Conservation (phyloP, 768 basidiomycete genomes). For the Calocybe indica region DNA sequence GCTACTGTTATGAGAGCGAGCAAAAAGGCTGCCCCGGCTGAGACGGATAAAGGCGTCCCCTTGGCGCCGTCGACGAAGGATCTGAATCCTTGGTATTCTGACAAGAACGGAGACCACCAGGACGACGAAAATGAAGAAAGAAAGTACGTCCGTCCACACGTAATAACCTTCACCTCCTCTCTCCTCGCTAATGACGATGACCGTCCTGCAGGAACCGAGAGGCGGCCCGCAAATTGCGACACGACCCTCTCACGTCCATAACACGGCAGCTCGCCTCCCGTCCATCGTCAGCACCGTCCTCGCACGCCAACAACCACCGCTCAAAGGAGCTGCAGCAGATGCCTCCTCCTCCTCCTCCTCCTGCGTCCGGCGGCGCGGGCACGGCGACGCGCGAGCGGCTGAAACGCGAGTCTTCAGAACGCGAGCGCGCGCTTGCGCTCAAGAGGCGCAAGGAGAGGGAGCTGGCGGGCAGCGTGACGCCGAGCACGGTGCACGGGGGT, state of each 20-base stretch:
- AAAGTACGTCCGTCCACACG: constrained; percentile 22
- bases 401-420: constrained; percentile 68
- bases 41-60: constrained; percentile 66
- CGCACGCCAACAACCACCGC: constrained; percentile 5
- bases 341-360: constrained; percentile 10
- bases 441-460: constrained; percentile 63
- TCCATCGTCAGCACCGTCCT: constrained; percentile 18
- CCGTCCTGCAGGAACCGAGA: constrained; percentile 49
- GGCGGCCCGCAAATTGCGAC: constrained; percentile 49
- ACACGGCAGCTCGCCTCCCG: constrained; percentile 54
- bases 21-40: constrained; percentile 40
- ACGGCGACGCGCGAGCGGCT: constrained; percentile 51
- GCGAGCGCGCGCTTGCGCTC: constrained; percentile 68
- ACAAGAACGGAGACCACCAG: constrained; percentile 5
- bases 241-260: constrained; percentile 74
- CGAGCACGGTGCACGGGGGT: constrained; percentile 57
- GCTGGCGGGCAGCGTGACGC: constrained; percentile 59
- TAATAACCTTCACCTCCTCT: not conserved
- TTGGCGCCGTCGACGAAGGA: constrained; percentile 74
- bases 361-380: constrained; percentile 9
- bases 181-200: not conserved
- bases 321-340: too few species aligned
- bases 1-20: constrained; percentile 40
- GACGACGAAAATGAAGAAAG: constrained; percentile 19
- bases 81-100: constrained; percentile 76